A percentile compares a stretch with the other conserved stretches of the same genome.
Conservation (phyloP, 257 asterid genomes). For the Thymus mandschuricus region DNA sequence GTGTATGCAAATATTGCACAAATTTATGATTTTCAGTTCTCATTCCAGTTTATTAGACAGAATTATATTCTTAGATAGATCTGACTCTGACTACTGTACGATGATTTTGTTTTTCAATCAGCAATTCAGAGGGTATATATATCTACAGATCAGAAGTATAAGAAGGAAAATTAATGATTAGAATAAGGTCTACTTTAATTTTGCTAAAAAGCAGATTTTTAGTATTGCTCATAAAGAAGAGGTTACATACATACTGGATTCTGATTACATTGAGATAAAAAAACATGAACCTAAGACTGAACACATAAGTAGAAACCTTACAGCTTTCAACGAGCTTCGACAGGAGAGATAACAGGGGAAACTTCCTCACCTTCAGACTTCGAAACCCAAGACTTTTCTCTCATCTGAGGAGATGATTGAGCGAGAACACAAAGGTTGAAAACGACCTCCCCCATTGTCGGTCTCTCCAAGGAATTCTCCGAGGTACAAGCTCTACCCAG, state of each 20-base stretch:
- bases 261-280: not conserved
- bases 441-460: constrained; percentile 68
- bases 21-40: not conserved
- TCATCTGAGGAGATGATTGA: constrained; percentile 57
- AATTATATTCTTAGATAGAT: not conserved
- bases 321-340: constrained; percentile 50
- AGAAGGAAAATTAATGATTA: not conserved
- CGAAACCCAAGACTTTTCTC: constrained; percentile 45
- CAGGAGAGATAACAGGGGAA: constrained; percentile 46
- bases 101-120: not conserved
- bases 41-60: not conserved
- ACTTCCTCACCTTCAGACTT: constrained; percentile 54
- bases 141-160: not conserved
- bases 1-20: constrained; percentile 44
- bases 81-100: not conserved
- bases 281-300: not conserved
- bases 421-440: constrained; percentile 59
- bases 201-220: not conserved
- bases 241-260: constrained; percentile 1
- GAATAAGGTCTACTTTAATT: not conserved
- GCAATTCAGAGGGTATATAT: not conserved
- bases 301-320: not conserved
- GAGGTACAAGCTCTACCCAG: constrained; percentile 72
- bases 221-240: constrained; percentile 9
- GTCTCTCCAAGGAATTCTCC: constrained; percentile 61